These are phyloP conservation scores for Annona squamosa DNA, from an alignment of 164 flowering plant species.

Conservation along the genomic window DNA sequence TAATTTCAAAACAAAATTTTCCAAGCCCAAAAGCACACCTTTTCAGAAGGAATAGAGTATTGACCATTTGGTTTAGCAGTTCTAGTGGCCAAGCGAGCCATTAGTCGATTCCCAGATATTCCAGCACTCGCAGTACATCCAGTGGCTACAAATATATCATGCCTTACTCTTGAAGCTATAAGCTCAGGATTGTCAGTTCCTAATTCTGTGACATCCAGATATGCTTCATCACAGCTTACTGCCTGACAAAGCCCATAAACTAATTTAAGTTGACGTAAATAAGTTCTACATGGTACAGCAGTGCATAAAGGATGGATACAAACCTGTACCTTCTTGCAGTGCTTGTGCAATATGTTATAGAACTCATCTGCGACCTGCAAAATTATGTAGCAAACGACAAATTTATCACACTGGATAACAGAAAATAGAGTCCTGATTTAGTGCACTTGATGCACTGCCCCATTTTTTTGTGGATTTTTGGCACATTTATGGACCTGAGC, in stretches of 20 bases:
- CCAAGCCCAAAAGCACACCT: constrained; percentile 29
- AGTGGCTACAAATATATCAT: constrained; percentile 68
- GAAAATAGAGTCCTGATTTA: too few species aligned
- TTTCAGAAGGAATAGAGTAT: constrained; percentile 54
- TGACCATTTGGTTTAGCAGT: constrained; percentile 92
- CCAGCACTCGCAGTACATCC: constrained; percentile 96
- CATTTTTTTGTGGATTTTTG: too few species aligned
- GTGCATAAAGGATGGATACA: neutral
- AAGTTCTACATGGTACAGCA: neutral
- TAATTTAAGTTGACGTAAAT: neutral
- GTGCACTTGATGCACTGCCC: too few species aligned
- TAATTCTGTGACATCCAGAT: constrained; percentile 61
- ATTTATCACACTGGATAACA: too few species aligned
- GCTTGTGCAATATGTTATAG: constrained; percentile 76
- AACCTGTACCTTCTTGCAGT: constrained; percentile 91
- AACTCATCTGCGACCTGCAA: constrained; percentile 95
- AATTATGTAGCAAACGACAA: constrained; percentile 3
- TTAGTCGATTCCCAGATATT: constrained; percentile 71
- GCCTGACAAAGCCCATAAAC: constrained; percentile 44
- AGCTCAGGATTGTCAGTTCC: constrained; percentile 50
- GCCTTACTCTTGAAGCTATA: constrained; percentile 63
- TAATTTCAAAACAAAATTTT: neutral
- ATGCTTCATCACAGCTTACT: constrained; percentile 97
- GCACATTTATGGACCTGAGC: too few species aligned
- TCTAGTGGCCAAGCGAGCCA: constrained; percentile 94